phyloP scores from a whole-genome alignment of 208 protist species.

The Crithidia acanthocephali region DNA sequence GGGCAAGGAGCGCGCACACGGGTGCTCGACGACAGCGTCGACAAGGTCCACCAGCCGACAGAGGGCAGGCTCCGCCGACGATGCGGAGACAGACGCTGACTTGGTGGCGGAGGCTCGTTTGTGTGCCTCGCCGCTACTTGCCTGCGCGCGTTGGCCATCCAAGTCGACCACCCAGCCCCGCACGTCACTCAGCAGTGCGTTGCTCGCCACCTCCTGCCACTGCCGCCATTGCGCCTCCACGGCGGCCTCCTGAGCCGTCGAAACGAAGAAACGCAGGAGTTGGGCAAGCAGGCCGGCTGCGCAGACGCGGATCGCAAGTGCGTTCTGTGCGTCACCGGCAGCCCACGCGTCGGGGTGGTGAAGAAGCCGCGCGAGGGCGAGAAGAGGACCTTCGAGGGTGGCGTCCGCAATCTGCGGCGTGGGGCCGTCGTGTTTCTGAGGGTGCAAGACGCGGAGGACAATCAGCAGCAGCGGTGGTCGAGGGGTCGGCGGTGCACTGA shows the following conservation, averaged over 20 bases:
- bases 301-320: slow-evolving; percentile 13
- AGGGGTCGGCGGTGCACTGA: slow-evolving; percentile 17
- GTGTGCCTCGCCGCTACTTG: not conserved
- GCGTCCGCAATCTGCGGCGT: slow-evolving; percentile 3
- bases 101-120: not conserved
- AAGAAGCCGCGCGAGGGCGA: slow-evolving; percentile 20
- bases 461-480: slow-evolving; percentile 22
- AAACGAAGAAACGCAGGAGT: slow-evolving; percentile 19
- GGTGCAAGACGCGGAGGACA: slow-evolving; percentile 9
- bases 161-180: slow-evolving; percentile 22
- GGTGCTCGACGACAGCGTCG: slow-evolving; percentile 30
- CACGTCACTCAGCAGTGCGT: slow-evolving; percentile 26
- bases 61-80: not conserved
- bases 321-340: not conserved
- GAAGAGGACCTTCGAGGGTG: slow-evolving; percentile 1
- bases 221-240: slow-evolving; percentile 33
- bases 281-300: slow-evolving; percentile 19
- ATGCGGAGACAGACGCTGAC: not conserved
- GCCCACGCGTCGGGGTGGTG: slow-evolving; percentile 32
- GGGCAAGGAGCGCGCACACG: slow-evolving; percentile 32
- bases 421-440: not conserved
- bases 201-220: slow-evolving; percentile 25
- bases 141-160: slow-evolving; percentile 14
- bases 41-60: slow-evolving; percentile 30
- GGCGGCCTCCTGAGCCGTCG: slow-evolving; percentile 17